A percentile compares a stretch with the other conserved stretches of the same genome.
phyloP scores from a whole-genome alignment of 352 stramenopile species.

The Pythium phragmitis region DNA sequence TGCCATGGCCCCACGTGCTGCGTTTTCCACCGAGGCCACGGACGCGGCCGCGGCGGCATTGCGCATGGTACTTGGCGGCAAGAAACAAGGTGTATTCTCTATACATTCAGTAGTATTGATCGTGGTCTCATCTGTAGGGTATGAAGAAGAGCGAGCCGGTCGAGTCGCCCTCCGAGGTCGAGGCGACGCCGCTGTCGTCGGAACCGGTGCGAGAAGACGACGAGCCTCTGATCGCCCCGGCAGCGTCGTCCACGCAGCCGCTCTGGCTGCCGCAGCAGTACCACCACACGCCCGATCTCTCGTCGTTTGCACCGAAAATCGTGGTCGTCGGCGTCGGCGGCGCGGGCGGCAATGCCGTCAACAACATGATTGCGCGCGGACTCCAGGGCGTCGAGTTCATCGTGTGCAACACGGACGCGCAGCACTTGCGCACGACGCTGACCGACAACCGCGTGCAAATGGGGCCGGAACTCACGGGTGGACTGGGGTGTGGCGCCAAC shows the following conservation, averaged over 20 bases:
- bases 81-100: not conserved
- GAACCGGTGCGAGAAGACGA: conserved; percentile 20
- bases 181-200: conserved; percentile 4
- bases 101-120: too few species aligned
- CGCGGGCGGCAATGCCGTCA: conserved; percentile 88
- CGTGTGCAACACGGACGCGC: conserved; percentile 91
- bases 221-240: conserved; percentile 40
- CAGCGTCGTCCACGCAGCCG: conserved; percentile 59
- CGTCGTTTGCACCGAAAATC: conserved; percentile 83
- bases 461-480: conserved; percentile 82
- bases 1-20: conserved; percentile 5
- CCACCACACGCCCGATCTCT: conserved; percentile 53
- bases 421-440: conserved; percentile 88
- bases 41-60: conserved; percentile 67
- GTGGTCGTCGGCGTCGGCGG: conserved; percentile 86
- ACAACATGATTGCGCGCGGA: conserved; percentile 88
- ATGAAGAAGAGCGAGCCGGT: conserved; percentile 42
- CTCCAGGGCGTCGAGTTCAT: conserved; percentile 86
- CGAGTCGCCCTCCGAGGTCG: conserved; percentile 2
- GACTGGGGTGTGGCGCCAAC: conserved; percentile 79
- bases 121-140: conserved; percentile 25
- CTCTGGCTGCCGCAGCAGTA: conserved; percentile 75
- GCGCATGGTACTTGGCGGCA: conserved; percentile 44
- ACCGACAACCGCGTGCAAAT: conserved; percentile 91
- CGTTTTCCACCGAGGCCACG: conserved; percentile 66